These are phyloP conservation scores for Xylaria longipes DNA, from an alignment of 495 filamentous ascomycete species.

Conservation along the genomic window DNA sequence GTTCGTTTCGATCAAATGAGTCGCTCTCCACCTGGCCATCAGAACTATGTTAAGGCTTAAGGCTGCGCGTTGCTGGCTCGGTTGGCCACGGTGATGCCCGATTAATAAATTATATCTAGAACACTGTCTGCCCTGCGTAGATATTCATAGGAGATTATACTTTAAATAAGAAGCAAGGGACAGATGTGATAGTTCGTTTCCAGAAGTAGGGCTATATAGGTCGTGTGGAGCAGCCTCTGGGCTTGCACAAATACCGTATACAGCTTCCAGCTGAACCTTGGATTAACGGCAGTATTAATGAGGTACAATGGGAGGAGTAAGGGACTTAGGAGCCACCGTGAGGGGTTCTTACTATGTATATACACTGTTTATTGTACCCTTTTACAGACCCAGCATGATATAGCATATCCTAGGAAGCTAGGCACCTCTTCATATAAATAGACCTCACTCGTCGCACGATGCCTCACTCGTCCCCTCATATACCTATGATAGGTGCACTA, in stretches of 20 bases:
- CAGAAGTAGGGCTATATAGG: slow-evolving; percentile 13
- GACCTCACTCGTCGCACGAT: neutral
- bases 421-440: neutral
- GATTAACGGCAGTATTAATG: slow-evolving; percentile 12
- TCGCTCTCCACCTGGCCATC: neutral
- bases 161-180: neutral
- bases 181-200: neutral
- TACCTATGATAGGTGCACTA: neutral
- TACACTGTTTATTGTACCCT: neutral
- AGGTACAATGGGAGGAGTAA: neutral
- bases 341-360: slow-evolving; percentile 3
- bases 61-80: neutral
- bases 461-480: neutral
- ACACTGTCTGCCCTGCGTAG: neutral
- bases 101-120: neutral
- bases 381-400: neutral
- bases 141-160: neutral
- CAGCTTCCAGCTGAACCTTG: neutral
- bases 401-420: neutral
- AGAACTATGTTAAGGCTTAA: neutral
- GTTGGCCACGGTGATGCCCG: neutral
- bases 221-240: neutral
- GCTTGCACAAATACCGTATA: slow-evolving; percentile 8
- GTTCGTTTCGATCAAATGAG: slow-evolving; percentile 1
- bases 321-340: neutral